Percentiles rank a stretch among this genome's conserved stretches.
These are phyloP conservation scores for Didymella keratinophila DNA, from an alignment of 2,329 filamentous ascomycete species.

Conservation along the genomic window DNA sequence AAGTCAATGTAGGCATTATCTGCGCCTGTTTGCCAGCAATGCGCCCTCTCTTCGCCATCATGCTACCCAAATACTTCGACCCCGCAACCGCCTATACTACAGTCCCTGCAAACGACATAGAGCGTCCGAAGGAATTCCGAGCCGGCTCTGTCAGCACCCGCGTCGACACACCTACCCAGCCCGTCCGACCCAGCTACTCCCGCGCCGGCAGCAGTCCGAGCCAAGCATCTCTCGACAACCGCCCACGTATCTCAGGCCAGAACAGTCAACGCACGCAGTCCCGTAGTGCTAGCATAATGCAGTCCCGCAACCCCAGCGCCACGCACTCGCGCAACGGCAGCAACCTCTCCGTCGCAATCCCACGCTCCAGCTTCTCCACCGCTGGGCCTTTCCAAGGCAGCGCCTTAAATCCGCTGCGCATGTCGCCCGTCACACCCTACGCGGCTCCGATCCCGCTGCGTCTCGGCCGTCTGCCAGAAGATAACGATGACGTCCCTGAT, in stretches of 20 bases:
- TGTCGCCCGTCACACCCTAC: conserved; percentile 31
- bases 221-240: conserved; percentile 10
- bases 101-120: conserved; percentile 28
- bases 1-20: conserved; percentile 46
- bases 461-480: conserved; percentile 12
- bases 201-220: conserved; percentile 19
- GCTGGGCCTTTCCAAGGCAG: conserved; percentile 19
- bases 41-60: conserved; percentile 42
- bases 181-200: conserved; percentile 15
- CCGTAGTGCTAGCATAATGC: conserved; percentile 11
- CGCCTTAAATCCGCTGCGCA: conserved; percentile 27
- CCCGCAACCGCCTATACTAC: conserved; percentile 26
- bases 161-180: conserved; percentile 16
- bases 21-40: conserved; percentile 49
- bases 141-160: conserved; percentile 21
- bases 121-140: conserved; percentile 30
- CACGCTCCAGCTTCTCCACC: not conserved
- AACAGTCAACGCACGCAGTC: conserved; percentile 20
- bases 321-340: conserved; percentile 1
- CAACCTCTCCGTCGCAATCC: conserved; percentile 6
- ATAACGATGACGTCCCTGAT: conserved; percentile 11
- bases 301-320: conserved; percentile 4
- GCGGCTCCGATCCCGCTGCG: conserved; percentile 24
- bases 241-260: conserved; percentile 8
- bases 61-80: conserved; percentile 52